These are phyloP conservation scores for Arthonia radiata DNA, from an alignment of 495 filamentous ascomycete species.

Conservation along the genomic window DNA sequence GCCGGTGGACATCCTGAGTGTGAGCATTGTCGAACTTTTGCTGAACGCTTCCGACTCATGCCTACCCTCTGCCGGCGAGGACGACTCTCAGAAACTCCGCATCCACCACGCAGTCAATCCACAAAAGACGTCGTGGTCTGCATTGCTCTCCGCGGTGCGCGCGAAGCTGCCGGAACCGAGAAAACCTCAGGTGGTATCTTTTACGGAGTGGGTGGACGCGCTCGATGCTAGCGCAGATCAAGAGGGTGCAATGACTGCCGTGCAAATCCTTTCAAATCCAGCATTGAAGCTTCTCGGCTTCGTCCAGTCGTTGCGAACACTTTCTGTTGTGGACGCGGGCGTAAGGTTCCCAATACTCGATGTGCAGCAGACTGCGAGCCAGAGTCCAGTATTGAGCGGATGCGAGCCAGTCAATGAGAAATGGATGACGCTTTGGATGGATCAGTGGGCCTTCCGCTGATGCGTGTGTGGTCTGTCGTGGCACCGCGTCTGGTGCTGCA, in stretches of 20 bases:
- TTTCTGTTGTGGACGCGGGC: too few species aligned
- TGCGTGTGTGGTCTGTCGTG: constrained; percentile 6
- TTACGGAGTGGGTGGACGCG: constrained; percentile 17
- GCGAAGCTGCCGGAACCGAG: constrained; percentile 14
- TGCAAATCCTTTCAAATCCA: constrained; percentile 16
- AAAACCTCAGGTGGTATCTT: constrained; percentile 12
- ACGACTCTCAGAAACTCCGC: too few species aligned
- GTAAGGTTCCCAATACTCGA: constrained; percentile 5
- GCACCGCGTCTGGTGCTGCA: too few species aligned
- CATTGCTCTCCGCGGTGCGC: constrained; percentile 13
- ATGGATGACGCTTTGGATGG: constrained; percentile 24
- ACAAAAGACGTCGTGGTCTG: constrained; percentile 12
- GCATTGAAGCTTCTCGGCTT: constrained; percentile 20
- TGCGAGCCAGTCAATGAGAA: constrained; percentile 15
- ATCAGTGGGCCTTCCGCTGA: constrained; percentile 19
- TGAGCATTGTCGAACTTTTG: constrained; percentile 6
- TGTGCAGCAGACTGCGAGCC: constrained; percentile 11
- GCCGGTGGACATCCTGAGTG: constrained; percentile 10
- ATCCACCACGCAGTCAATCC: constrained; percentile 27
- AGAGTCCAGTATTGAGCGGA: constrained; percentile 11
- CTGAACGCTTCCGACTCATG: too few species aligned
- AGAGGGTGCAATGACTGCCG: too few species aligned
- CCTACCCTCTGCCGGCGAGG: too few species aligned
- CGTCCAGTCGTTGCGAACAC: constrained; percentile 8
- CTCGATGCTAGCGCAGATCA: constrained; percentile 14